phyloP scores from a whole-genome alignment of 2,329 filamentous ascomycete genomes.

The Cordyceps javanica region DNA sequence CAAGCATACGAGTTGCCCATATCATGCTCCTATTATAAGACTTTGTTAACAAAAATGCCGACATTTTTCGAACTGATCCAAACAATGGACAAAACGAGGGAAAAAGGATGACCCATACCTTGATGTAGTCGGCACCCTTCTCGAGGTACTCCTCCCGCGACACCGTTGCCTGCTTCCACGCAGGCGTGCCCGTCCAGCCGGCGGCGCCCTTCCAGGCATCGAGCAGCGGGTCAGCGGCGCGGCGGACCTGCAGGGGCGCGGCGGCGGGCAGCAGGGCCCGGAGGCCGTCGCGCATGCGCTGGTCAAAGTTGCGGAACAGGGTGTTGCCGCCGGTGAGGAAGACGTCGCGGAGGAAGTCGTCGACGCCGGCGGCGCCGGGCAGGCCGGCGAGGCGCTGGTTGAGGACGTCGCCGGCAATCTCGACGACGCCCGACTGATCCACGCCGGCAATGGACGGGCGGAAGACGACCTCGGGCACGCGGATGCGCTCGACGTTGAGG shows the following conservation, averaged over 20 bases:
- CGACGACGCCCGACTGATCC: slow-evolving; percentile 88
- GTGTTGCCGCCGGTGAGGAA: slow-evolving; percentile 95
- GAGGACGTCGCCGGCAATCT: slow-evolving; percentile 86
- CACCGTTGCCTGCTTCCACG: slow-evolving; percentile 60
- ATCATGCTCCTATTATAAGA: slow-evolving; percentile 51
- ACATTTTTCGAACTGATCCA: not conserved
- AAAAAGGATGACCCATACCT: slow-evolving; percentile 42
- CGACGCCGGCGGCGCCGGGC: slow-evolving; percentile 36
- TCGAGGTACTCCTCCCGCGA: slow-evolving; percentile 80
- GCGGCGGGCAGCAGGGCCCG: slow-evolving; percentile 65
- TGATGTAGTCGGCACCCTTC: slow-evolving; percentile 90
- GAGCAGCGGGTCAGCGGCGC: slow-evolving; percentile 67
- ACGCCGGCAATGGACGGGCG: slow-evolving; percentile 86
- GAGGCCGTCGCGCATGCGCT: slow-evolving; percentile 68
- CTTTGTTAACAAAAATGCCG: not conserved
- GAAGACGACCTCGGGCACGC: slow-evolving; percentile 89
- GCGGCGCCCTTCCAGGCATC: slow-evolving; percentile 95
- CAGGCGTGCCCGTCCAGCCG: slow-evolving; percentile 63
- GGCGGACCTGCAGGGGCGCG: slow-evolving; percentile 61
- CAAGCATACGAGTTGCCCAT: slow-evolving; percentile 55
- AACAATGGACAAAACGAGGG: not conserved
- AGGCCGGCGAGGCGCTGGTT: slow-evolving; percentile 66
- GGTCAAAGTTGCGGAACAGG: slow-evolving; percentile 79
- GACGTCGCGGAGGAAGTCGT: slow-evolving; percentile 73
- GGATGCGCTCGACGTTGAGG: slow-evolving; percentile 92